Base-by-base conservation (phyloP, 768 basidiomycete genomes). In the Leccinellum rugosiceps region DNA sequence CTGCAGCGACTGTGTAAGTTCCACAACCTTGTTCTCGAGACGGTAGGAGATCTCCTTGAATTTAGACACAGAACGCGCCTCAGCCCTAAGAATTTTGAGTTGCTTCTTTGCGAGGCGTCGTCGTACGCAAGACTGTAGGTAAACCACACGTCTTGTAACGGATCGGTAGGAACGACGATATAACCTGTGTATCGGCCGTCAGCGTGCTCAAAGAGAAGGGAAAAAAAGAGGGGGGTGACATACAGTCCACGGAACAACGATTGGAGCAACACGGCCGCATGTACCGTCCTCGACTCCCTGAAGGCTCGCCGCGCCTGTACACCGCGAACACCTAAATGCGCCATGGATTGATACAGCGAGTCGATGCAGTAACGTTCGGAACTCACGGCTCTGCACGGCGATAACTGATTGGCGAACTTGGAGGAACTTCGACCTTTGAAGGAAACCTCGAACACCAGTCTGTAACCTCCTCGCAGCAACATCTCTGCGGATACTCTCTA, bases 1-100 rank as follows among this genome's bases (percentile, higher is more conserved):
- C 73, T 98, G 97, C 13, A 99, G 82, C 15, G 77, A 85, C 71
- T 99, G 97, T 0, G 97, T 98, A 60, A 99, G 88, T 70, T 98
- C 96, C 57, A 99, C 93, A 45, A 99, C 97, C 76, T 98, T 99
- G 81, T 98, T 99, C 77, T 99, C 97, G 55, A 99, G 81, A 64
- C 85, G 86, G 69, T 98, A 98, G 0, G 96, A 98, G 63, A 96
- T 97, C 75, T 97, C 94, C 77, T 97, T 98, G 85, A 96, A 98
- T 70, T 94, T 97, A 63, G 92, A 90, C 28, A 95, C 95, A 2
- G 97, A 98, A 52, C 94, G 92, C 6, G 97, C 97, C 73, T 99
- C 97, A 8, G 87, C 83, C 68, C 83, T 88, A 61, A 99, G 83
- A 10, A 76, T 77, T 65, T 88, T 90, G 61, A 99, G 83, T 69